Base-by-base conservation (phyloP, 202 grass and related monocot genomes). In the Setaria italica region DNA sequence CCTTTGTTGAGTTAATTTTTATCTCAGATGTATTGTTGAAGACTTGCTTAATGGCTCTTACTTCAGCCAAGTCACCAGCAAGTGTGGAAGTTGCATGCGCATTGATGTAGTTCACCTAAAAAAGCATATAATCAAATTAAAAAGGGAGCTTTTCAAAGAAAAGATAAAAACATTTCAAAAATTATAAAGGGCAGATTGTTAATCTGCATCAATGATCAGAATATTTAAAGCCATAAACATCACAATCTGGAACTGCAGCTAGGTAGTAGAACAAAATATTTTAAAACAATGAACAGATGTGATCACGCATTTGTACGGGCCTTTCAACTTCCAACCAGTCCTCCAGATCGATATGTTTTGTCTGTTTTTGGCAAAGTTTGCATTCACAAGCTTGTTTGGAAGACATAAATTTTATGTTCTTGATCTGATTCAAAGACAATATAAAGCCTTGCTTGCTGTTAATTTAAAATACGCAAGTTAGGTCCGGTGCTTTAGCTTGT, bases 1-100 rank as follows among this genome's bases (percentile, higher is more conserved):
- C 97, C 92, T 99, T 99, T 19, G 97, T 99, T 85, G 93, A 92
- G 70, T 99, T 99, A 55, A 99, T 95, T 87, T 95, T 99, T 10
- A 99, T 99, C 72, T 86, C 88, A 19, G 97, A 87, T 51, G 85
- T 59, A 42, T 96, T 80, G 74, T 96, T 94, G 51, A 99, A 99
- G 82, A 99, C 91, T 82, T 99, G 88, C 39, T 91, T 99, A 67
- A 99, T 90, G 49, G 97, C 97, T 85, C 92, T 99, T 79, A 94
- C 80, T 86, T 99, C 97, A 55, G 92, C 94, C 62, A 99, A 78
- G 66, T 99, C 97, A 90, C 97, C 97, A 48, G 90, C 90, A 68
- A 94, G 97, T n/a, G 97, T 99, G 42, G 94, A 99, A 20, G 97
- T 97, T 30, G 94, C 97, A 87, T 99, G 97, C 57, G 92, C 90